Evolutionary conservation across 2,329 filamentous ascomycete genomes (phyloP), one percentile per base, ranked within the genome.

Genomic region (Fusarium protoensiforme): DNA sequence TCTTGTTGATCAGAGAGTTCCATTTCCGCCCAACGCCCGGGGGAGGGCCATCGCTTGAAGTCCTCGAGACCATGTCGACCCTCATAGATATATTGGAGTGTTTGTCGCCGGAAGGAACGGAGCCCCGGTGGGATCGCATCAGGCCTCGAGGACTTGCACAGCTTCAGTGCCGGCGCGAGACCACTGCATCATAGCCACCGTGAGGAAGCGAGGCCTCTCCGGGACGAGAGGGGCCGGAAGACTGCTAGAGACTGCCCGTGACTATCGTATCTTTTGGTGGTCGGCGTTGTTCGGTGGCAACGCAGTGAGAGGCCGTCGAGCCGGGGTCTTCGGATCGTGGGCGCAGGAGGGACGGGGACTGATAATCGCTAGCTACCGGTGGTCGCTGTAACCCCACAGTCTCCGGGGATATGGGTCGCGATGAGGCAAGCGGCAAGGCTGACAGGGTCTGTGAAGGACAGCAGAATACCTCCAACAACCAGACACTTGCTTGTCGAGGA

Each of bases 21-120:
- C 68, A 74, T 67, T 75, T 72, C 48, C 72, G 72, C 18, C 72
- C 65, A 9, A 69, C 62, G 16, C 72, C 61, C 2, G 56, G 71
- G 24, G 71, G 69, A 68, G 67, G 68, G 64, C 73, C 78, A 39
- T 81, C 80, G 66, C 78, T 79, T 7, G 74, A 74, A 54, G 75
- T 77, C 65, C 79, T 78, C n/a, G 80, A 76, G 60, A 81, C 79
- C 78, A 78, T 79, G 51, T 72, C 67, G 69, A 68, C 43, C 69
- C 67, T 70, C 66, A 72, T 74, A 38, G 56, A 65, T 38, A 71
- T 38, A 27, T 63, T 64, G 3, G 68, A 43, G 10, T 69, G 63
- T 66, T 75, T 72, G 57, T 73, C 72, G 46, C 64, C 51, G 39
- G 67, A 36, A 10, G 67, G 61, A 41, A 65, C 67, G 68, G 75